These are phyloP conservation scores for Silene vulgaris DNA, from an alignment of 179 eudicot genomes.

Conservation along the genomic window DNA sequence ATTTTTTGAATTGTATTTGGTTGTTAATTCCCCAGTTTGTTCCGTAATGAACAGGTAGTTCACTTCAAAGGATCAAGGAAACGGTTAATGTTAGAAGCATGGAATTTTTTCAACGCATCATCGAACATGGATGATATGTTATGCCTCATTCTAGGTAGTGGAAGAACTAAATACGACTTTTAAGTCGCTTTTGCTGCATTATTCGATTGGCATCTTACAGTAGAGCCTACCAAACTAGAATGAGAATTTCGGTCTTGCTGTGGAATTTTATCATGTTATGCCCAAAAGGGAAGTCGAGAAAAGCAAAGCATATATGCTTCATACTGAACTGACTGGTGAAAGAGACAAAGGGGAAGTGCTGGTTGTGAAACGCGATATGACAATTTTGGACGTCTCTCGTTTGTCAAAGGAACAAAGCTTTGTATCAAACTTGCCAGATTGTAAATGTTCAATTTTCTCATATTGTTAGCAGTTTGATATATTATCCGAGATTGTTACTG, in stretches of 20 bases:
- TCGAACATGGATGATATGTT: conserved; percentile 64
- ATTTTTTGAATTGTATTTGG: background rate
- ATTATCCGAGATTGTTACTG: too few relatives aligned
- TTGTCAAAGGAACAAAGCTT: background rate
- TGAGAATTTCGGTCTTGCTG: conserved; percentile 3
- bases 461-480: background rate
- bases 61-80: conserved; percentile 97
- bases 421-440: conserved; percentile 11
- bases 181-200: conserved; percentile 18
- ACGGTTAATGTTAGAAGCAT: conserved; percentile 89
- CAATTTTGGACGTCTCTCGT: too few relatives aligned
- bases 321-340: background rate
- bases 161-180: conserved; percentile 87
- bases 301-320: background rate
- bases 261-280: conserved; percentile 13
- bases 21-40: background rate
- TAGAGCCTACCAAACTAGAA: conserved; percentile 11
- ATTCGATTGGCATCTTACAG: conserved; percentile 23
- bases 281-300: background rate
- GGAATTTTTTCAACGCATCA: conserved; percentile 61
- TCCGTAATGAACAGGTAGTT: conserved; percentile 49
- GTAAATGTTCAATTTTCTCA: background rate
- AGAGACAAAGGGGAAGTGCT: background rate
- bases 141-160: conserved; percentile 76
- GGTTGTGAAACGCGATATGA: background rate